phyloP scores from a whole-genome alignment of 371 early-diverging fungal species.

The Apophysomyces sp. region DNA sequence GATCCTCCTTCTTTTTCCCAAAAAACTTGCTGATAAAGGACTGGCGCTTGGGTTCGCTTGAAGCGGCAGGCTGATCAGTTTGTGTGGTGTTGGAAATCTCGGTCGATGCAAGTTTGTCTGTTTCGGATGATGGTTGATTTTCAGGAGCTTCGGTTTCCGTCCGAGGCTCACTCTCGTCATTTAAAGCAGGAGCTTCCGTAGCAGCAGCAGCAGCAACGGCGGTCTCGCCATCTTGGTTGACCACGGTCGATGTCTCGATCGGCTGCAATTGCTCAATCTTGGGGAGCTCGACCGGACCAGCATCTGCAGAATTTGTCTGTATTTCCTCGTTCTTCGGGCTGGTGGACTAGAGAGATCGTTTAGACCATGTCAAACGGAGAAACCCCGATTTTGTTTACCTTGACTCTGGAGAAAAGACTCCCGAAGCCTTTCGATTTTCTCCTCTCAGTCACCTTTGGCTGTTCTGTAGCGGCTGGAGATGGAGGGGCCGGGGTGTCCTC shows the following conservation, averaged over 20 bases:
- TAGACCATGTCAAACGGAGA: background rate
- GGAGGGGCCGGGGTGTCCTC: background rate
- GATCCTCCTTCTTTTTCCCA: constrained; percentile 20
- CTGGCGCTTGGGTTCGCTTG: constrained; percentile 49
- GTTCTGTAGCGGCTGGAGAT: background rate
- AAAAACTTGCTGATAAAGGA: constrained; percentile 19
- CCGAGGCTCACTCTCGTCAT: background rate
- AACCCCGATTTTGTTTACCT: constrained; percentile 1
- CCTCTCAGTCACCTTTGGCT: background rate
- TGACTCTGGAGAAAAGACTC: constrained; percentile 9
- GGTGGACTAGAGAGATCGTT: background rate
- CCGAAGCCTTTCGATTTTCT: constrained; percentile 16
- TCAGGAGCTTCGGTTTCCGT: background rate
- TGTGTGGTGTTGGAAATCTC: background rate
- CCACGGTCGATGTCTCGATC: constrained; percentile 1
- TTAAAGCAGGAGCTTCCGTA: background rate
- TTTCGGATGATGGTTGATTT: background rate
- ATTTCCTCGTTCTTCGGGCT: constrained; percentile 1
- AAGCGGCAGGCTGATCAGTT: background rate
- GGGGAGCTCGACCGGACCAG: constrained; percentile 11
- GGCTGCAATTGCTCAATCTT: constrained; percentile 11
- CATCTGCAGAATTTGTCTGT: background rate
- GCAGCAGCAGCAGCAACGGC: background rate
- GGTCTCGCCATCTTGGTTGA: background rate
- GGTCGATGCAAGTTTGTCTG: background rate